These are phyloP conservation scores for Brassica carinata DNA, from an alignment of 345 rosid genomes.

Conservation along the genomic window DNA sequence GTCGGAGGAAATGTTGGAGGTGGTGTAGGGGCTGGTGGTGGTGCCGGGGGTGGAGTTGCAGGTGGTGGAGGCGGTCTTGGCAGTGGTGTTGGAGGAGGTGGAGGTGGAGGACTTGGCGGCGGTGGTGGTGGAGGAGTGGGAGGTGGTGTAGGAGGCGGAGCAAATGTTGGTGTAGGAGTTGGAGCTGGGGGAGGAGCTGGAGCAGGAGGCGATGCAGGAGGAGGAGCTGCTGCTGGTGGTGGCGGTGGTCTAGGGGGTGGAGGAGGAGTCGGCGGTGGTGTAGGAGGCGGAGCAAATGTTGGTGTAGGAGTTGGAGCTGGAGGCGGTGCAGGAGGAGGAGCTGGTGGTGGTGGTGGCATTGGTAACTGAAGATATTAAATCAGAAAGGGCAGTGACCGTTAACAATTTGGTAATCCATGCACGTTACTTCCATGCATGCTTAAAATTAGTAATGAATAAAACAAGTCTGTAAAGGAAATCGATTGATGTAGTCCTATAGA, in stretches of 20 bases:
- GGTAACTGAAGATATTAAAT: constrained; percentile 1
- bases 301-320: constrained; percentile 38
- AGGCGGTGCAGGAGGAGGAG: neutral
- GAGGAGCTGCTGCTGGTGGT: neutral
- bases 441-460: neutral
- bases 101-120: neutral
- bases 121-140: constrained; percentile 7
- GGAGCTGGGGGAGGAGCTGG: constrained; percentile 28
- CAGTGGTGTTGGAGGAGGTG: neutral
- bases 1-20: neutral
- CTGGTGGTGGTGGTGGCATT: neutral
- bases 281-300: constrained; percentile 27
- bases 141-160: constrained; percentile 37
- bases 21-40: neutral
- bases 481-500: neutral
- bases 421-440: neutral
- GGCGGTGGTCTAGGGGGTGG: neutral
- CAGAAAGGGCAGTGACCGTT: neutral
- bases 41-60: neutral
- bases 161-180: constrained; percentile 38
- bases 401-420: neutral
- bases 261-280: constrained; percentile 16
- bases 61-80: neutral
- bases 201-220: neutral
- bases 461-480: neutral